A percentile compares a stretch with the other conserved stretches of the same genome.
Evolutionary conservation across 73 alveolate species (phyloP).

Genomic region (Breviolum minutum): DNA sequence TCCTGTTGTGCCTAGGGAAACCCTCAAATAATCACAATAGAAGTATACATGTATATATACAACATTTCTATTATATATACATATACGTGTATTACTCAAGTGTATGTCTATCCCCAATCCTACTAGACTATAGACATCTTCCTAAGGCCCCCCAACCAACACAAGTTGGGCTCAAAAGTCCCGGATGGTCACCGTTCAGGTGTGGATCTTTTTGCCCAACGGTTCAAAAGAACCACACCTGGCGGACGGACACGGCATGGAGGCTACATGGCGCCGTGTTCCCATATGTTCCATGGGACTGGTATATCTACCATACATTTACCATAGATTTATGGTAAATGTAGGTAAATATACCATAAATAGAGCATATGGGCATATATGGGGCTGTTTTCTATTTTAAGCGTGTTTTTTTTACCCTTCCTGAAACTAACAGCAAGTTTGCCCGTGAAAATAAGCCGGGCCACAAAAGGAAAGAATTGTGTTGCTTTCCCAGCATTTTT

Average conservation of each 20-base stretch:
- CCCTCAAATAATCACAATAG: too few species aligned
- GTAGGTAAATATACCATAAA: neutral
- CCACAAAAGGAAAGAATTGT: too few species aligned
- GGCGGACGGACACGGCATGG: neutral
- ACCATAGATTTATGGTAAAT: neutral
- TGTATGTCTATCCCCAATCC: too few species aligned
- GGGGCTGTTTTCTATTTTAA: neutral
- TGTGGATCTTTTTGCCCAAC: slow-evolving; percentile 33
- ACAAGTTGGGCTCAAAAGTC: neutral
- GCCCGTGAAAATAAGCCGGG: too few species aligned
- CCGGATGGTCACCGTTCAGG: neutral
- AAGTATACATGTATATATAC: too few species aligned
- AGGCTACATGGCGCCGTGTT: neutral
- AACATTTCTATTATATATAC: too few species aligned
- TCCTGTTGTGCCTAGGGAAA: too few species aligned
- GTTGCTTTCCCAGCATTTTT: too few species aligned
- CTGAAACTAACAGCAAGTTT: too few species aligned
- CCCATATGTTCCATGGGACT: neutral
- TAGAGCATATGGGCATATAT: neutral
- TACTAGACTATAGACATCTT: too few species aligned
- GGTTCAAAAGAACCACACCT: neutral
- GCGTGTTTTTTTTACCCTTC: neutral
- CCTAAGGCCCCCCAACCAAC: neutral
- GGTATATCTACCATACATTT: neutral
- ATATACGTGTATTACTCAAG: too few species aligned